Conservation (phyloP, 331 rosid genomes). For the Malus hybrid region DNA sequence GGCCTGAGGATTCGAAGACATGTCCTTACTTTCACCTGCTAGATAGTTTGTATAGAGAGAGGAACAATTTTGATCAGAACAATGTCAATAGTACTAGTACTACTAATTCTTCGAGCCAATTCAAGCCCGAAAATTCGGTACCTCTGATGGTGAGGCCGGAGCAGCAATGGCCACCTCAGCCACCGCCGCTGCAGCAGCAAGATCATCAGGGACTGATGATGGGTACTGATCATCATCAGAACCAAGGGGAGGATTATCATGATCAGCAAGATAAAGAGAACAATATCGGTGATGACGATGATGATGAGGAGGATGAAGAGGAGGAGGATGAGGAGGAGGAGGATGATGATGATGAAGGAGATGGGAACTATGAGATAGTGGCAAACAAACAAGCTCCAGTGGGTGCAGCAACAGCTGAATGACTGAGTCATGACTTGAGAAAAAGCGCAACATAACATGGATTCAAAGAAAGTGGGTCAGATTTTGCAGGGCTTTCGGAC, state of each 20-base stretch:
- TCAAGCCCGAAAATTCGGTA: slow-evolving; percentile 20
- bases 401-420: slow-evolving; percentile 22
- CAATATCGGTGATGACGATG: neutral
- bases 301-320: slow-evolving; percentile 12
- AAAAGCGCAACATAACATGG: neutral
- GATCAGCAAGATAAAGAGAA: slow-evolving; percentile 8
- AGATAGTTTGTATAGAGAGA: slow-evolving; percentile 63
- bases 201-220: neutral
- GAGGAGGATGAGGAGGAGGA: slow-evolving; percentile 24
- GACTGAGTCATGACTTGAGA: neutral
- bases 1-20: slow-evolving; percentile 83
- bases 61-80: slow-evolving; percentile 29
- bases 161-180: slow-evolving; percentile 75
- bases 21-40: slow-evolving; percentile 78
- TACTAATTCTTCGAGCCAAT: neutral
- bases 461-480: neutral
- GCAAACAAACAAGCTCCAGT: slow-evolving; percentile 43
- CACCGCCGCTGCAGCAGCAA: neutral
- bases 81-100: neutral
- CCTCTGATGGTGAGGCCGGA: slow-evolving; percentile 84
- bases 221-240: neutral
- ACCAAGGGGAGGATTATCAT: slow-evolving; percentile 23
- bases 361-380: slow-evolving; percentile 42
- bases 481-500: neutral
- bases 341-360: slow-evolving; percentile 34